These are phyloP conservation scores for Populus alba DNA, from an alignment of 345 rosid genomes.

Conservation along the genomic window DNA sequence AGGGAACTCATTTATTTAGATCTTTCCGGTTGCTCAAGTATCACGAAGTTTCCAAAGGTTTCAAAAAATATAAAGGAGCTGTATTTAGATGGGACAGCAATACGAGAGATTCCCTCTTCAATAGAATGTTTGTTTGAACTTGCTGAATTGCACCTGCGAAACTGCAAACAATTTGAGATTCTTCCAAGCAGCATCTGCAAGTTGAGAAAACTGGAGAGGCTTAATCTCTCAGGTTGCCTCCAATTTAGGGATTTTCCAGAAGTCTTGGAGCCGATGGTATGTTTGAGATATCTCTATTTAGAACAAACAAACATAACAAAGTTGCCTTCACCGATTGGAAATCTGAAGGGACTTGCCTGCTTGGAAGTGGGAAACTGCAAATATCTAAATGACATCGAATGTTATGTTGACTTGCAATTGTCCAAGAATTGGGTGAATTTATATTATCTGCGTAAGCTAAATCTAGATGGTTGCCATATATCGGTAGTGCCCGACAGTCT, in stretches of 20 bases:
- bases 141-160: background rate
- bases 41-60: background rate
- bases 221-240: background rate
- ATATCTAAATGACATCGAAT: background rate
- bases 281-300: background rate
- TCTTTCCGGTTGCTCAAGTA: slow-evolving; percentile 10
- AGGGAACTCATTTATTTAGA: background rate
- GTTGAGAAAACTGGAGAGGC: background rate
- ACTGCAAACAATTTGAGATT: background rate
- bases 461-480: background rate
- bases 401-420: background rate
- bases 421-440: too few species aligned
- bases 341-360: background rate
- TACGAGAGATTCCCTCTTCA: slow-evolving; percentile 7
- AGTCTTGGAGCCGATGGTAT: background rate
- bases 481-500: background rate
- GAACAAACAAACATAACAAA: background rate
- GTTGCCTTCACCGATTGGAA: background rate
- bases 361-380: background rate
- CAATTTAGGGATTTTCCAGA: background rate
- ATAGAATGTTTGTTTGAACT: background rate
- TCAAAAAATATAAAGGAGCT: background rate
- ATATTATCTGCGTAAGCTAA: too few species aligned
- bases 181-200: background rate
- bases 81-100: background rate